Evolutionary conservation across 1,139 yeast species (phyloP).

Genomic region (Pneumocystis murina): DNA sequence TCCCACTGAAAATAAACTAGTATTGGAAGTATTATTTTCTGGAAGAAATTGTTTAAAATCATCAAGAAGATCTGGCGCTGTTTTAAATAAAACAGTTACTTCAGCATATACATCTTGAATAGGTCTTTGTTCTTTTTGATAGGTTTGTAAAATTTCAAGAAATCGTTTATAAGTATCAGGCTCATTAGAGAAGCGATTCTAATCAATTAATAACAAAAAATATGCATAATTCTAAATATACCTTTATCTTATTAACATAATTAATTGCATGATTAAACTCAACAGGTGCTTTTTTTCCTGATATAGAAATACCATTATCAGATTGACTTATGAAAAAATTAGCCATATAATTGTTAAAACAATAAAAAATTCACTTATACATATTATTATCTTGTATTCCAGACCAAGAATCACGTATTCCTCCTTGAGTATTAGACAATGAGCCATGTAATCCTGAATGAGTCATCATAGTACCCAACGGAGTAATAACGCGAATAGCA

Average conservation of each 20-base stretch:
- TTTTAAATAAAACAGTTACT: slow-evolving; percentile 73
- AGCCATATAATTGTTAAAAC: not conserved
- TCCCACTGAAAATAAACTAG: slow-evolving; percentile 5
- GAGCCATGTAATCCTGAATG: slow-evolving; percentile 36
- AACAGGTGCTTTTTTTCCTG: slow-evolving; percentile 40
- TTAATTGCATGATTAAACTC: slow-evolving; percentile 95
- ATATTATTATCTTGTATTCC: not conserved
- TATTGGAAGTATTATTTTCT: slow-evolving; percentile 33
- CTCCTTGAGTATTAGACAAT: slow-evolving; percentile 7
- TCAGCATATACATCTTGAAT: slow-evolving; percentile 89
- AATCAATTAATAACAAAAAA: not conserved
- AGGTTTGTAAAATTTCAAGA: slow-evolving; percentile 85
- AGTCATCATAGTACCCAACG: slow-evolving; percentile 65
- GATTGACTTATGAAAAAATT: not conserved
- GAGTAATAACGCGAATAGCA: slow-evolving; percentile 89
- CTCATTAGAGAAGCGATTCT: slow-evolving; percentile 75
- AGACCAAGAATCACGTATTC: not conserved
- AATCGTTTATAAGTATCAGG: slow-evolving; percentile 94
- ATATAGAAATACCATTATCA: not conserved
- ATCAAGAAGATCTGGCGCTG: slow-evolving; percentile 85
- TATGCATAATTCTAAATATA: not conserved
- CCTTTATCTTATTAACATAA: slow-evolving; percentile 83
- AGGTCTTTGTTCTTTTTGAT: slow-evolving; percentile 90
- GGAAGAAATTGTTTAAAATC: slow-evolving; percentile 94
- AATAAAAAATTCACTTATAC: not conserved